These are phyloP conservation scores for Termitomyces sp. DNA, from an alignment of 768 basidiomycete species.

Conservation along the genomic window DNA sequence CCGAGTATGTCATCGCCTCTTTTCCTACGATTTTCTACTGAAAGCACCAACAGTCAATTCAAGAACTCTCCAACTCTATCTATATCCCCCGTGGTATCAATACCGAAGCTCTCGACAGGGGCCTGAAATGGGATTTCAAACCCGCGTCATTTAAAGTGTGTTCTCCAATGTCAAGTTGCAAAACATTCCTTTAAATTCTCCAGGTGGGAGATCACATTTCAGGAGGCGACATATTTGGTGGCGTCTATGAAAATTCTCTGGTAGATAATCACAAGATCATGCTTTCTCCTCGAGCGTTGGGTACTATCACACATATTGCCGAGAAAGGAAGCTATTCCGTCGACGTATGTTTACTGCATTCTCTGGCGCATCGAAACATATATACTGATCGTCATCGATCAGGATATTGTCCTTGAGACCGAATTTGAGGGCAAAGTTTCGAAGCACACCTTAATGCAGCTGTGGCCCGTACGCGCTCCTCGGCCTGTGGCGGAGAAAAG, in stretches of 20 bases:
- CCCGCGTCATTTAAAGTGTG: constrained; percentile 72
- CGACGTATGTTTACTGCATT: constrained; percentile 48
- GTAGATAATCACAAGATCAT: constrained; percentile 97
- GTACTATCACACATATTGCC: constrained; percentile 89
- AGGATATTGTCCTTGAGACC: constrained; percentile 96
- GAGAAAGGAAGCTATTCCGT: constrained; percentile 93
- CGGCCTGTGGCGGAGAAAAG: constrained; percentile 94
- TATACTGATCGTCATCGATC: background rate
- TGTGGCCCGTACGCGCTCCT: constrained; percentile 98
- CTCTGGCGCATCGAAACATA: background rate
- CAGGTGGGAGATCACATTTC: constrained; percentile 96
- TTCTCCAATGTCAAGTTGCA: background rate
- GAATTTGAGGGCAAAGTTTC: constrained; percentile 95
- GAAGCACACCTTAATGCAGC: constrained; percentile 93
- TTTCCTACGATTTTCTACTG: constrained; percentile 2
- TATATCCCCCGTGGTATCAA: constrained; percentile 99
- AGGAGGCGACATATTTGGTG: constrained; percentile 94
- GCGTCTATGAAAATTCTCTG: constrained; percentile 95
- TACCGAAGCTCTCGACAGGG: constrained; percentile 88
- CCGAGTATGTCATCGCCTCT: constrained; percentile 46
- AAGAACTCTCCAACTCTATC: constrained; percentile 97
- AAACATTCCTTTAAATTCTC: constrained; percentile 6
- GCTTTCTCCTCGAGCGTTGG: constrained; percentile 89
- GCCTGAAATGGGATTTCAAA: constrained; percentile 91
- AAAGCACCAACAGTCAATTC: constrained; percentile 59